Evolutionary conservation across 345 rosid genomes (phyloP), one percentile per base, ranked within the genome.

Genomic region (Chamaenerion angustifolium): DNA sequence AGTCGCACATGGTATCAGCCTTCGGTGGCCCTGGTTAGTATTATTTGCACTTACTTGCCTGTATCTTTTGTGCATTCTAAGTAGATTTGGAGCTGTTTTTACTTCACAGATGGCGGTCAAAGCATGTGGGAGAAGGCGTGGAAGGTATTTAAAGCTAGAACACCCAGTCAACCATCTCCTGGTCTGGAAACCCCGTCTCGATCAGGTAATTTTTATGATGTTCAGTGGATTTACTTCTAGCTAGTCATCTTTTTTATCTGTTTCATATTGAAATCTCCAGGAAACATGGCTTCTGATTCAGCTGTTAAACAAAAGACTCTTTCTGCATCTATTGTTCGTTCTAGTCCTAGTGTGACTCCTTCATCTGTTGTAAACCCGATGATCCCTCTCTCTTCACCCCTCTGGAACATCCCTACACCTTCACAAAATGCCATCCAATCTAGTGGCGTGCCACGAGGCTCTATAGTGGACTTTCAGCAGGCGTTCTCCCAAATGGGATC

Each of bases 1-100:
- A 93, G 81, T 79, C 90, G 44, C 82, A 79, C 70, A 93, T 93
- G 99, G 72, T 79, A 61, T 82, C 99, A 11, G 95, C 97, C 46
- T 93, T 88, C 77, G 99, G 94, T 50, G 95, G 99, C 54, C 68
- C 67, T 54, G 97, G 99, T 93, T 57, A 77, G 66, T 55, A 56
- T 37, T 43, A 57, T 49, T 23, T 31, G 37, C 46, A 3, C 59
- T 62, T 46, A 17, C 59, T 17, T 59, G 47, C 56, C 11, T 8
- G 11, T 35, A 47, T 17, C 45, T 43, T 62, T 40, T 49, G 5
- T 19, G 9, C 15, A 12, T 16, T 4, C 16, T 21, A 21, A 50
- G 13, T 46, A 40, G 46, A 66, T 35, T 60, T 51, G 40, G 49
- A 56, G 61, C 57, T 46, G 46, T 40, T 31, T 47, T 48, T 43